Conservation (phyloP, 228 moss, liverwort and hornwort species). For the Sphagnum fallax region DNA sequence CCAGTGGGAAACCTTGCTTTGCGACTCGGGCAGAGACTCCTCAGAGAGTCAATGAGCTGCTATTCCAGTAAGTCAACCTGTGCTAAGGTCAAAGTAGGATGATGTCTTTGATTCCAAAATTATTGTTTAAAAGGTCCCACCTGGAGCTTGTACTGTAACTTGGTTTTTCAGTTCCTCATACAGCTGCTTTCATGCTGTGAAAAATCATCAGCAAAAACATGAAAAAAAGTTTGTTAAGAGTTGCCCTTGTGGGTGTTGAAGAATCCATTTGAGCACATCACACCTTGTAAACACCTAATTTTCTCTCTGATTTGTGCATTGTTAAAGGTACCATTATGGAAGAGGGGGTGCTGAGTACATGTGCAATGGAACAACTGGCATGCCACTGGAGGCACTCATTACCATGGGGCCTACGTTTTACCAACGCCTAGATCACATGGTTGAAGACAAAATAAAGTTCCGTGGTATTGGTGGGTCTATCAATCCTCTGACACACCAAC, state of each 20-base stretch:
- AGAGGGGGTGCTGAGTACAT: conserved; percentile 60
- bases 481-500: conserved; percentile 80
- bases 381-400: conserved; percentile 44
- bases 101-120: neutral
- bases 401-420: conserved; percentile 87
- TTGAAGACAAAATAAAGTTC: conserved; percentile 90
- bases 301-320: neutral
- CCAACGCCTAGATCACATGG: conserved; percentile 92
- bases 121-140: neutral
- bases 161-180: neutral
- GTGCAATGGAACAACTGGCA: conserved; percentile 66
- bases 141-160: neutral
- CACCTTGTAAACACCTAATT: neutral
- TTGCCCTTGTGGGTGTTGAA: no score
- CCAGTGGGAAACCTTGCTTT: conserved; percentile 42
- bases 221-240: no score
- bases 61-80: conserved; percentile 50
- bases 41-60: conserved; percentile 39
- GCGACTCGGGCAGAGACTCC: conserved; percentile 64
- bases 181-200: neutral
- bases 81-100: neutral
- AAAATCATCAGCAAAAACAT: neutral
- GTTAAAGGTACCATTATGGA: conserved; percentile 52
- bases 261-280: no score
- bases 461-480: conserved; percentile 84